Evolutionary conservation across 139 green algal genomes (phyloP).

Genomic region (Asterochloris sp.): DNA sequence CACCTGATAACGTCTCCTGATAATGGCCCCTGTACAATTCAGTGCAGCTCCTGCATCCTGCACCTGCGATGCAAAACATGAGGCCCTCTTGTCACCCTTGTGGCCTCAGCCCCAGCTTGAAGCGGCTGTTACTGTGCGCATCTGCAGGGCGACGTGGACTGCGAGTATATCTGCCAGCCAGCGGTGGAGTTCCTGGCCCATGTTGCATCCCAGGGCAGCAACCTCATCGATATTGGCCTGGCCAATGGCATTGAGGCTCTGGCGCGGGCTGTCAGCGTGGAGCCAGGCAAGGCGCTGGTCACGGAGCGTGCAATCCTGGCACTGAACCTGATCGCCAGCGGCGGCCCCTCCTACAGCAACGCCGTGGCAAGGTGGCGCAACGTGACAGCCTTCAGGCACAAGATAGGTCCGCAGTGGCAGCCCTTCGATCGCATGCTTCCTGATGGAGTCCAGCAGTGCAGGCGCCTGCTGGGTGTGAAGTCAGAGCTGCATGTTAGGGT

Average conservation of each 20-base stretch:
- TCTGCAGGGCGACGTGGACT: constrained; percentile 1
- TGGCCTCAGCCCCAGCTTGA: too few species aligned
- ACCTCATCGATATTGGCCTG: constrained; percentile 14
- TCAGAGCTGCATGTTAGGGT: too few species aligned
- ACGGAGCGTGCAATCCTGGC: constrained; percentile 5
- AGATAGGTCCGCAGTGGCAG: constrained; percentile 3
- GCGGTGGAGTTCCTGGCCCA: constrained; percentile 13
- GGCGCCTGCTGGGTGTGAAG: too few species aligned
- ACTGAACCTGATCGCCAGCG: constrained; percentile 10
- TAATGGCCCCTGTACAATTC: too few species aligned
- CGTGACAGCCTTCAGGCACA: constrained; percentile 8
- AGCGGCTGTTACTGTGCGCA: too few species aligned
- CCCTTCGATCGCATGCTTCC: too few species aligned
- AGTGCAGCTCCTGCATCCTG: too few species aligned
- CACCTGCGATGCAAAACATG: too few species aligned
- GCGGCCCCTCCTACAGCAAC: constrained; percentile 1
- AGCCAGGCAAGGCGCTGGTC: constrained; percentile 9
- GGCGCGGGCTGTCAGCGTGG: constrained; percentile 6
- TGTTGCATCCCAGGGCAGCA: neutral
- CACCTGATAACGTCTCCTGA: too few species aligned
- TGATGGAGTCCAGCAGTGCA: too few species aligned
- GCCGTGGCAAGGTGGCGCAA: constrained; percentile 9
- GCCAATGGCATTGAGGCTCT: constrained; percentile 11
- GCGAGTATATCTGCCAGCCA: constrained; percentile 12
- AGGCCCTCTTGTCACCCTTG: too few species aligned